These are phyloP conservation scores for Musa troglodytarum DNA, from an alignment of 176 grass and related monocot species.

Conservation along the genomic window DNA sequence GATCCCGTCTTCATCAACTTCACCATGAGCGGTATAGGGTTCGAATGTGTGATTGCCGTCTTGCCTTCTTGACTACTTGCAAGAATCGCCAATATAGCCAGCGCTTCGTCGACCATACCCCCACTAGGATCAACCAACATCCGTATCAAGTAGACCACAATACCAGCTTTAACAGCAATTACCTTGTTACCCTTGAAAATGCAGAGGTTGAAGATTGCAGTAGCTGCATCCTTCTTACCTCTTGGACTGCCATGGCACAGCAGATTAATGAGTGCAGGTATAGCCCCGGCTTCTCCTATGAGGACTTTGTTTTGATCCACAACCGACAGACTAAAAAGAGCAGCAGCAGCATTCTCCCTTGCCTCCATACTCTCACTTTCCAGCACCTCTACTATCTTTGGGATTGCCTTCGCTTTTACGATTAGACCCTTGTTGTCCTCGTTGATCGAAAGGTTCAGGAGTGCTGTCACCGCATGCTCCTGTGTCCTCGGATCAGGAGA, in stretches of 20 bases:
- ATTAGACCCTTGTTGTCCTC: conserved; percentile 85
- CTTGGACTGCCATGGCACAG: conserved; percentile 70
- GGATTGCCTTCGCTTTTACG: conserved; percentile 69
- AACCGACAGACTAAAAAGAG: conserved; percentile 84
- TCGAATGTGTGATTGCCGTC: conserved; percentile 34
- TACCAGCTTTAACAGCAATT: conserved; percentile 66
- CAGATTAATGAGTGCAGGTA: conserved; percentile 81
- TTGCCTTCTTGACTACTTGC: conserved; percentile 62
- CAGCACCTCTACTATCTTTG: conserved; percentile 77
- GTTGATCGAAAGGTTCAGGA: conserved; percentile 91
- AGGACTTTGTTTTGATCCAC: conserved; percentile 79
- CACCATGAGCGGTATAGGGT: conserved; percentile 45
- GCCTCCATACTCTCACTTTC: conserved; percentile 91
- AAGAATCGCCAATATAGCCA: conserved; percentile 75
- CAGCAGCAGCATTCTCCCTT: conserved; percentile 91
- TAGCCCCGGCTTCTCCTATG: conserved; percentile 71
- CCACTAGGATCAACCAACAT: conserved; percentile 71
- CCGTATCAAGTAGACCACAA: conserved; percentile 67
- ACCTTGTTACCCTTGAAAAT: conserved; percentile 92
- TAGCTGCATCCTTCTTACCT: conserved; percentile 97
- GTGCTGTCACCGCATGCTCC: conserved; percentile 87
- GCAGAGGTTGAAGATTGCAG: conserved; percentile 89
- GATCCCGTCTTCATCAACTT: conserved; percentile 68
- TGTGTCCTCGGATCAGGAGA: conserved; percentile 73
- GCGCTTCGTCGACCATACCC: conserved; percentile 89